Percentiles rank a stretch among this genome's conserved stretches.
phyloP scores from a whole-genome alignment of 1,139 yeast species.

The Nakaseomyces delphensis region DNA sequence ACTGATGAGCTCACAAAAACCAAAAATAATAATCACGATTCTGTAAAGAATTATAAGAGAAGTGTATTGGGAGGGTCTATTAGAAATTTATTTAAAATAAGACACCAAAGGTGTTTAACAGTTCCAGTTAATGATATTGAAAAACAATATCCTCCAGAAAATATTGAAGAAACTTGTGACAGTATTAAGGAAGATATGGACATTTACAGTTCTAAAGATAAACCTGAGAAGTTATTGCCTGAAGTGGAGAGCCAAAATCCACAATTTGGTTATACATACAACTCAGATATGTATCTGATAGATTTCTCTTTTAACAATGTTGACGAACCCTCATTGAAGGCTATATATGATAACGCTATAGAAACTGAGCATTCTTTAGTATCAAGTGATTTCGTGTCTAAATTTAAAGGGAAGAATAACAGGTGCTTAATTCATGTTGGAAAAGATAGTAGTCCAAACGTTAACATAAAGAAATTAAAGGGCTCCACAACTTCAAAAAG shows the following conservation, averaged over 20 bases:
- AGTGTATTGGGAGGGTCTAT: not conserved
- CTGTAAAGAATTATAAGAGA: not conserved
- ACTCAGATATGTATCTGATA: not conserved
- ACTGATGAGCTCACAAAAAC: not conserved
- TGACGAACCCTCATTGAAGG: not conserved
- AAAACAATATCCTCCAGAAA: not conserved
- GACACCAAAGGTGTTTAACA: not conserved
- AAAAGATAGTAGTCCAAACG: not conserved
- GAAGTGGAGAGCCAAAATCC: not conserved
- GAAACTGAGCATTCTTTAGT: conserved; percentile 1
- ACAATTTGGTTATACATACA: not conserved
- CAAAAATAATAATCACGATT: not conserved
- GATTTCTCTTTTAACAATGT: not conserved
- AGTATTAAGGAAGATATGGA: not conserved
- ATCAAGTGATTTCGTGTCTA: not conserved
- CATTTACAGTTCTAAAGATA: not conserved
- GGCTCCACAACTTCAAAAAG: not conserved
- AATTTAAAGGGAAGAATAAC: not conserved
- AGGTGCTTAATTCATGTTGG: not conserved
- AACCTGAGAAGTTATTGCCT: not conserved
- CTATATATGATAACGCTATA: not conserved
- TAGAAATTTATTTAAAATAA: not conserved
- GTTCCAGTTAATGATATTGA: not conserved
- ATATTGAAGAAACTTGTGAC: not conserved
- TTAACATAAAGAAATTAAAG: not conserved